Conservation (phyloP, 1,284 basidiomycete species). For the Cerrena zonata region DNA sequence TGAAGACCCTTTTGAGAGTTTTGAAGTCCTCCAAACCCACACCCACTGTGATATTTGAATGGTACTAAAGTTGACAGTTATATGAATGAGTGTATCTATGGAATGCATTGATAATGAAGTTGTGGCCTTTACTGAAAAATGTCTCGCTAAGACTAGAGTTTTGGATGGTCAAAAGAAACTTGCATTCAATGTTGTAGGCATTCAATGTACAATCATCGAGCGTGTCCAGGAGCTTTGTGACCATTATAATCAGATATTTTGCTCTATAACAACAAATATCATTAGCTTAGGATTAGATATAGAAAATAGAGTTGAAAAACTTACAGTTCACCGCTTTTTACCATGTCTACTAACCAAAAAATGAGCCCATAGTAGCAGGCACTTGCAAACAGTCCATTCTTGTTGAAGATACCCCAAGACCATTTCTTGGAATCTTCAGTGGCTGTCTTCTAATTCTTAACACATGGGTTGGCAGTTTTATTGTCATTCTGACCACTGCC, state of each 20-base stretch:
- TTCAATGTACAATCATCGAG: constrained; percentile 11
- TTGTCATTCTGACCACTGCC: too few species aligned
- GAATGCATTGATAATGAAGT: constrained; percentile 13
- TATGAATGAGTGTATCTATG: constrained; percentile 23
- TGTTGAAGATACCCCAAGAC: constrained; percentile 11
- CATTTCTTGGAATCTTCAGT: constrained; percentile 27
- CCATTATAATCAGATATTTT: constrained; percentile 30
- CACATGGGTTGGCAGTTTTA: constrained; percentile 15
- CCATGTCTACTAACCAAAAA: constrained; percentile 22
- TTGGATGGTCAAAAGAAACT: constrained; percentile 22
- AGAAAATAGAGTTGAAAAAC: constrained; percentile 6
- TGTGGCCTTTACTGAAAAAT: constrained; percentile 10
- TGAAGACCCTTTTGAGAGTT: constrained; percentile 26
- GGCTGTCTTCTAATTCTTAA: constrained; percentile 30
- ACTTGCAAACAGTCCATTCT: constrained; percentile 28
- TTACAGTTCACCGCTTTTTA: constrained; percentile 29
- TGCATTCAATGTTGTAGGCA: constrained; percentile 33
- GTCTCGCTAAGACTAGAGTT: constrained; percentile 21
- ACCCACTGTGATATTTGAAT: constrained; percentile 21
- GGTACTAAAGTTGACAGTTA: constrained; percentile 23
- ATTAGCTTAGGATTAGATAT: too few species aligned
- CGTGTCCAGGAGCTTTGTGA: constrained; percentile 19
- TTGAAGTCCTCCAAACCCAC: constrained; percentile 29
- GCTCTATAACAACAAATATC: constrained; percentile 23
- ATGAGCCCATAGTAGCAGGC: constrained; percentile 28